phyloP scores from a whole-genome alignment of 495 filamentous ascomycete species.

The Aspergillus panamensis region DNA sequence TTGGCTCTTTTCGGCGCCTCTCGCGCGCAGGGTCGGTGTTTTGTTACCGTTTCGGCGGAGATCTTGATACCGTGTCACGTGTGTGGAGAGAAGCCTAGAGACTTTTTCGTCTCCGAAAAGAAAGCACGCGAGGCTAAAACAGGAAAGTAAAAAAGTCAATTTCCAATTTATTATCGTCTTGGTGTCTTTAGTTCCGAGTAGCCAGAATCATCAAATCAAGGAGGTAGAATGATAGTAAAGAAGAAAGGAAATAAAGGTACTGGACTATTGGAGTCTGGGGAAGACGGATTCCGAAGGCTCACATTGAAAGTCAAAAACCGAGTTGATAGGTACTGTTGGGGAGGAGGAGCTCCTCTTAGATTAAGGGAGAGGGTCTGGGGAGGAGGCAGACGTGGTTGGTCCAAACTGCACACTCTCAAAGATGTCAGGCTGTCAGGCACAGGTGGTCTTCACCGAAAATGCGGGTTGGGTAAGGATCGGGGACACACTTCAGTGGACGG shows the following conservation, averaged over 20 bases:
- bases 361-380: constrained; percentile 9
- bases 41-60: constrained; percentile 14
- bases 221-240: neutral
- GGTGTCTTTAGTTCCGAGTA: neutral
- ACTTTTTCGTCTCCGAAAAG: neutral
- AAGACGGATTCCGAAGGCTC: neutral
- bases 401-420: neutral
- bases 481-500: constrained; percentile 3
- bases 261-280: neutral
- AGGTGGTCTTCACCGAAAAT: constrained; percentile 30
- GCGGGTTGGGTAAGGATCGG: constrained; percentile 31
- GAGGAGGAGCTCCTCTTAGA: neutral
- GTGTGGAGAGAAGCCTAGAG: neutral
- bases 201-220: neutral
- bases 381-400: neutral
- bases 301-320: neutral
- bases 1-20: constrained; percentile 9
- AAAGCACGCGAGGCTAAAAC: neutral
- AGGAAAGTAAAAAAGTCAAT: neutral
- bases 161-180: neutral
- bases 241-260: neutral
- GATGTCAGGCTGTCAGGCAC: constrained; percentile 14
- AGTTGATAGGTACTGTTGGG: neutral
- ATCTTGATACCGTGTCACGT: constrained; percentile 3
- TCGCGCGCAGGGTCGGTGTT: constrained; percentile 19